Base-by-base conservation (phyloP, 805 yeast genomes). In the Suhomyces prunicola region DNA sequence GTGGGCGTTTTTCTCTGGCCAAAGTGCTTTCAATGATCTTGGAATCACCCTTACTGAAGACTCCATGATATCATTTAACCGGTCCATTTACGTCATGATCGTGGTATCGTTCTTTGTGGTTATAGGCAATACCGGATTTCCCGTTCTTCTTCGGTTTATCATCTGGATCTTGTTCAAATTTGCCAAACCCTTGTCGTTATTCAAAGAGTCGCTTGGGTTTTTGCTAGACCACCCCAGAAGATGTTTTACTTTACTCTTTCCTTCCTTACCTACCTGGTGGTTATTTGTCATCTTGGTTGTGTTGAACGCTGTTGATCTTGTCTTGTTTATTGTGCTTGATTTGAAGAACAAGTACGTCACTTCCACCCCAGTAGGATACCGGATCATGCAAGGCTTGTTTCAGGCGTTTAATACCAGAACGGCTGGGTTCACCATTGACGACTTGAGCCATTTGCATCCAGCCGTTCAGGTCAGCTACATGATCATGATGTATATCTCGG, bases 401-500 rank as follows among this genome's bases (percentile, higher is more conserved):
- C 98, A 93, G 68, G 94, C 97, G 1, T 82, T 93, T 46, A 82
- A 93, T 49, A 90, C 97, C 0, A 83, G 99, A 74, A 94, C 98
- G 1, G 97, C 97, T 0, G 99, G 99, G 0, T 86, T 94, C 59
- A 60, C 88, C 0, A 87, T 88, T 40, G 82, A 92, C 24, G 84
- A 87, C 65, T 70, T 94, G 40, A 73, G 90, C 2, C 66, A 68
- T 42, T 74, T 94, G 45, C 94, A 91, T 63, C 94, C 97, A 0
- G 94, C 97, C 0, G 89, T 93, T 48, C 97, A 91, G 68, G 96
- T 94, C 27, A 85, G 94, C 60, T 94, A 94, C 67, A 80, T 90
- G 85, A 80, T 94, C 55, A 93, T 94, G 98, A 94, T 94, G 99
- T 94, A 94, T 72, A 91, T 94, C 26, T 93, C 98, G 13, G 97